Evolutionary conservation across 2,329 filamentous ascomycete genomes (phyloP).

Genomic region (Didymella arachidicola): DNA sequence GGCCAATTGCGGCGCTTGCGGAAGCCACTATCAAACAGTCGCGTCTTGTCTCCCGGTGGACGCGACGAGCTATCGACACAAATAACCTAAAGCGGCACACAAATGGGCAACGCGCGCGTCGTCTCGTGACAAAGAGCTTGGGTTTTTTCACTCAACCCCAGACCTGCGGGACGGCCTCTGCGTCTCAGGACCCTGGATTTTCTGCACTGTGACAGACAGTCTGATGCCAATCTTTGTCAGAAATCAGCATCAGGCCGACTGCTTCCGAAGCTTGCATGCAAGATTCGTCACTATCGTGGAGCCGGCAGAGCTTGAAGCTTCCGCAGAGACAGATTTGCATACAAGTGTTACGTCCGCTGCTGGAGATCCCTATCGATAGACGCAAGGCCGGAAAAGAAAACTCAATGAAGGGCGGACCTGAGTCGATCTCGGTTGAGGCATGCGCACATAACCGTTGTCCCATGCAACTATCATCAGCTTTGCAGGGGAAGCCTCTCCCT

Average conservation of each 20-base stretch:
- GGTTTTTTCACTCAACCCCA: slow-evolving; percentile 35
- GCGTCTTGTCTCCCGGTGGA: slow-evolving; percentile 44
- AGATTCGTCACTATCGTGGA: slow-evolving; percentile 20
- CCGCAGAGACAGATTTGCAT: slow-evolving; percentile 11
- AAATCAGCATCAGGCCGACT: slow-evolving; percentile 26
- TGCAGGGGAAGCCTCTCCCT: slow-evolving; percentile 12
- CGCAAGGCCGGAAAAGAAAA: slow-evolving; percentile 20
- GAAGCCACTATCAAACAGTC: slow-evolving; percentile 33
- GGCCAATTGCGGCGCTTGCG: slow-evolving; percentile 44
- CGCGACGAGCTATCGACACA: slow-evolving; percentile 45
- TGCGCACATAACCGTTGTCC: slow-evolving; percentile 18
- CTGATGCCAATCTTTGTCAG: slow-evolving; percentile 30
- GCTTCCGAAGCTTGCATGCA: slow-evolving; percentile 25
- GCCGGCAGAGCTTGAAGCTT: slow-evolving; percentile 15
- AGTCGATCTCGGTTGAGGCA: slow-evolving; percentile 21
- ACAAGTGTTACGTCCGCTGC: slow-evolving; percentile 20
- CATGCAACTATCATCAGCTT: slow-evolving; percentile 22
- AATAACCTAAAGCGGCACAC: slow-evolving; percentile 32
- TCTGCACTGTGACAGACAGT: slow-evolving; percentile 30
- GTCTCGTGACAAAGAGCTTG: slow-evolving; percentile 44
- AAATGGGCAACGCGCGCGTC: slow-evolving; percentile 33
- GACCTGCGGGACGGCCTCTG: slow-evolving; percentile 34
- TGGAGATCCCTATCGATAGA: slow-evolving; percentile 18
- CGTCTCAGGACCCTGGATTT: slow-evolving; percentile 44
- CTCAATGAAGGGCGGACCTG: slow-evolving; percentile 16